phyloP scores from a whole-genome alignment of 164 flowering plant genomes.

The Brasenia schreberi region DNA sequence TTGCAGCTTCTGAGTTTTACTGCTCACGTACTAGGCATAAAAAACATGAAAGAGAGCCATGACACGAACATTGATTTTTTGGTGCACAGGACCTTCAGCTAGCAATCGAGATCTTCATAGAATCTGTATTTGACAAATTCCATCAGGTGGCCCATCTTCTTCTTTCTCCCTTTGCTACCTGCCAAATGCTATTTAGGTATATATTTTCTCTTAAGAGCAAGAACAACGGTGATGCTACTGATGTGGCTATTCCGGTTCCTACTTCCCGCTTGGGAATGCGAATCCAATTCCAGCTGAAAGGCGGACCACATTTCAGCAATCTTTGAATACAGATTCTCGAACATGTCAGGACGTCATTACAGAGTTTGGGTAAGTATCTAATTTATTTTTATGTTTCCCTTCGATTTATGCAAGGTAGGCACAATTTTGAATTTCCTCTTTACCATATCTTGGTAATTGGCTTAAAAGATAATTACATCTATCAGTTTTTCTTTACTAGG shows the following conservation, averaged over 20 bases:
- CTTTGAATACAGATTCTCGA: conserved; percentile 83
- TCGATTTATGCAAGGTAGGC: too few relatives aligned
- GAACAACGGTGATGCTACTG: conserved; percentile 8
- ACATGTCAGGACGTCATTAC: conserved; percentile 95
- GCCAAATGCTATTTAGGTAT: conserved; percentile 28
- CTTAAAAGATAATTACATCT: conserved; percentile 6
- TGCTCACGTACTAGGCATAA: conserved; percentile 3
- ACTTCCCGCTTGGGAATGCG: conserved; percentile 55
- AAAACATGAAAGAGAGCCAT: neutral
- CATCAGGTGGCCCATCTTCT: conserved; percentile 68
- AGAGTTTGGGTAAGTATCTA: conserved; percentile 71
- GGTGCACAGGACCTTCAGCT: conserved; percentile 82
- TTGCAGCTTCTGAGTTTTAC: conserved; percentile 1
- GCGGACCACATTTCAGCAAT: conserved; percentile 29
- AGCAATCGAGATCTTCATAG: conserved; percentile 76
- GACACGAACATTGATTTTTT: neutral
- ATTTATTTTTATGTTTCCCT: neutral
- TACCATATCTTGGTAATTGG: neutral
- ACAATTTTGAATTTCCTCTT: neutral
- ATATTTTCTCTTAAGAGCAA: conserved; percentile 18
- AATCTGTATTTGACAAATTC: conserved; percentile 61
- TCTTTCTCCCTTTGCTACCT: conserved; percentile 57
- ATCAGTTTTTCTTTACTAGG: conserved; percentile 20
- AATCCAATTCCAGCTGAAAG: conserved; percentile 67
- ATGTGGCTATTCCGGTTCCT: conserved; percentile 21